These are phyloP conservation scores for Kluyveromyces marxianus DNA, from an alignment of 1,139 yeast genomes.

Conservation along the genomic window DNA sequence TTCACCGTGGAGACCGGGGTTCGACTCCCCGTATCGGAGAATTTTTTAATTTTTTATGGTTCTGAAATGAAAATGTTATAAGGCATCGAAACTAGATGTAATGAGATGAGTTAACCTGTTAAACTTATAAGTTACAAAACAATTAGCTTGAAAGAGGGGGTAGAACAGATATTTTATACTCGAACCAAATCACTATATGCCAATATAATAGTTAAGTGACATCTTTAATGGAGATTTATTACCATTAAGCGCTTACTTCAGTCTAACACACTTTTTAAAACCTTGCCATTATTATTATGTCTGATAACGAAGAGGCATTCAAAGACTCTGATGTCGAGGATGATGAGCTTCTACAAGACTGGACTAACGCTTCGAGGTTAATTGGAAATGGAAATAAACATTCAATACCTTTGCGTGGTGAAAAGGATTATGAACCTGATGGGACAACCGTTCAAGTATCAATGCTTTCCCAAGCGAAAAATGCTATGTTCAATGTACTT, in stretches of 20 bases:
- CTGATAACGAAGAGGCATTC: not conserved
- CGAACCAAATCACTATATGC: too few species aligned
- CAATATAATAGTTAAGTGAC: too few species aligned
- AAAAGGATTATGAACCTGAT: slow-evolving; percentile 82
- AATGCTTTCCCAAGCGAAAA: slow-evolving; percentile 47
- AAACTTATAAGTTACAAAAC: not conserved
- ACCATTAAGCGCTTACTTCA: too few species aligned
- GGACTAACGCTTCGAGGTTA: slow-evolving; percentile 38
- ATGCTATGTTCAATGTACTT: slow-evolving; percentile 70
- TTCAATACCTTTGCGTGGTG: slow-evolving; percentile 61
- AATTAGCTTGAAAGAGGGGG: not conserved
- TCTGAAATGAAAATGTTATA: not conserved
- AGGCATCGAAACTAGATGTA: not conserved
- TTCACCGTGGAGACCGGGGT: slow-evolving; percentile 14
- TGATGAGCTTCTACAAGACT: slow-evolving; percentile 66
- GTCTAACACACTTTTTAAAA: too few species aligned
- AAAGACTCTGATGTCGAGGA: slow-evolving; percentile 30
- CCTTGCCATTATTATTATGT: not conserved
- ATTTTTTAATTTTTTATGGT: not conserved
- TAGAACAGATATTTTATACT: not conserved
- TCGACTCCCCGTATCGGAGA: slow-evolving; percentile 13
- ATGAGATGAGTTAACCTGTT: not conserved
- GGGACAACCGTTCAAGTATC: slow-evolving; percentile 55
- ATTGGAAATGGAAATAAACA: slow-evolving; percentile 21
- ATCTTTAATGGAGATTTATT: too few species aligned